A percentile compares a stretch with the other conserved stretches of the same genome.
These are phyloP conservation scores for Candida anglica DNA, from an alignment of 805 yeast genomes.

Conservation along the genomic window DNA sequence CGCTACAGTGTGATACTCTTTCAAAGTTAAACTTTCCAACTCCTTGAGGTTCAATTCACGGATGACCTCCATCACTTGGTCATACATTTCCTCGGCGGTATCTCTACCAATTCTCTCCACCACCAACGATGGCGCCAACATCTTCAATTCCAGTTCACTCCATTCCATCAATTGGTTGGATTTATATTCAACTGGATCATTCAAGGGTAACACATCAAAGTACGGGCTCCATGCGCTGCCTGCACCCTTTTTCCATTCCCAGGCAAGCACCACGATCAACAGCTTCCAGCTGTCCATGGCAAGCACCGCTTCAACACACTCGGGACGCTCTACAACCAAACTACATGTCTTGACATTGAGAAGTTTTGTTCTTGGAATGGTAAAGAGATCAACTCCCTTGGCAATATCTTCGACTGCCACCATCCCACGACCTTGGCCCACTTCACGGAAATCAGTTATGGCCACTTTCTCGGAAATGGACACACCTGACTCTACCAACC, in stretches of 20 bases:
- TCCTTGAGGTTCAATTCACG: constrained; percentile 29
- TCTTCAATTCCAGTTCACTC: constrained; percentile 55
- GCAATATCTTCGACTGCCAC: constrained; percentile 59
- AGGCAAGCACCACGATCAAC: constrained; percentile 62
- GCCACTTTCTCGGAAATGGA: constrained; percentile 52
- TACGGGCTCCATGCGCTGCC: constrained; percentile 67
- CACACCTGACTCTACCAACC: constrained; percentile 33
- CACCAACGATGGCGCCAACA: constrained; percentile 67
- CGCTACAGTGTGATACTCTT: constrained; percentile 68
- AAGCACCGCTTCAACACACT: constrained; percentile 30
- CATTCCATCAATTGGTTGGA: constrained; percentile 79
- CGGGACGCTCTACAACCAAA: constrained; percentile 29
- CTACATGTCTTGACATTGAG: constrained; percentile 59
- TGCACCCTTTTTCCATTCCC: constrained; percentile 47
- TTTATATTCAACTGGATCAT: constrained; percentile 19
- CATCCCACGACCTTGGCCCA: constrained; percentile 75
- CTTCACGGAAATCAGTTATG: constrained; percentile 55
- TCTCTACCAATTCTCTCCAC: constrained; percentile 66
- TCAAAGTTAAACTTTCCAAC: constrained; percentile 35
- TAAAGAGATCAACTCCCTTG: constrained; percentile 62
- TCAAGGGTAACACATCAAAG: constrained; percentile 63
- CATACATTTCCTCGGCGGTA: constrained; percentile 59
- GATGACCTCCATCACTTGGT: constrained; percentile 23
- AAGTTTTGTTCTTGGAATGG: constrained; percentile 54
- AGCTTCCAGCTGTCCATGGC: constrained; percentile 71